Evolutionary conservation across 2,329 filamentous ascomycete genomes (phyloP).

Genomic region (Fusarium sublunatum): DNA sequence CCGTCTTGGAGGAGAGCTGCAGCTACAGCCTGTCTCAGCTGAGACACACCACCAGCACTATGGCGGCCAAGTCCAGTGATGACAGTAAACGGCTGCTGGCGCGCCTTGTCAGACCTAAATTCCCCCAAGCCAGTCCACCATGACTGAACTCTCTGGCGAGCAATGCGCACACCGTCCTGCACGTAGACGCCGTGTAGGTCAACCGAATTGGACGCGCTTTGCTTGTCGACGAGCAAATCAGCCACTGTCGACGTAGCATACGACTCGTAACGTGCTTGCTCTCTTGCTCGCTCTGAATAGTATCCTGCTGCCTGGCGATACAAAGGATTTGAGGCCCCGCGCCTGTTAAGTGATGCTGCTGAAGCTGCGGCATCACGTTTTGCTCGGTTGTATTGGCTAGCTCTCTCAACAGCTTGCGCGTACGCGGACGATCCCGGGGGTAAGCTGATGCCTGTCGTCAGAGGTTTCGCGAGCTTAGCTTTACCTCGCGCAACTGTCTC

Average conservation of each 20-base stretch:
- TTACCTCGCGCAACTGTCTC: constrained; percentile 32
- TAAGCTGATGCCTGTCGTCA: constrained; percentile 8
- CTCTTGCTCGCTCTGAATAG: constrained; percentile 77
- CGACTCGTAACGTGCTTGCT: constrained; percentile 68
- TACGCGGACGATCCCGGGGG: constrained; percentile 34
- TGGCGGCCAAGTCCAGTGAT: constrained; percentile 86
- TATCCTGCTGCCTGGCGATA: constrained; percentile 81
- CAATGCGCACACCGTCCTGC: constrained; percentile 82
- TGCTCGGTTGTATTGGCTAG: constrained; percentile 47
- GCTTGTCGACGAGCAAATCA: constrained; percentile 73
- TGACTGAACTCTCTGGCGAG: constrained; percentile 69
- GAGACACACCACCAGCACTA: constrained; percentile 78
- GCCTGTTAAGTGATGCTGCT: constrained; percentile 57
- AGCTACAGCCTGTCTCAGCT: constrained; percentile 82
- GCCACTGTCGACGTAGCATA: constrained; percentile 73
- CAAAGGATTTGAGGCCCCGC: constrained; percentile 74
- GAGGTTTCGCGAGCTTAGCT: constrained; percentile 15
- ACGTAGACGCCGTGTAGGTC: constrained; percentile 90
- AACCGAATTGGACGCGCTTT: constrained; percentile 70
- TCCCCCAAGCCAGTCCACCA: constrained; percentile 86
- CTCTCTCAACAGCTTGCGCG: constrained; percentile 46
- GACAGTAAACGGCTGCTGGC: constrained; percentile 72
- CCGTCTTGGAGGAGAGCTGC: constrained; percentile 80
- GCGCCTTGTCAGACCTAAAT: constrained; percentile 61
- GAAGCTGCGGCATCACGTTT: constrained; percentile 50